Base-by-base conservation (phyloP, 208 protist species). In the Acanthamoeba royreba region DNA sequence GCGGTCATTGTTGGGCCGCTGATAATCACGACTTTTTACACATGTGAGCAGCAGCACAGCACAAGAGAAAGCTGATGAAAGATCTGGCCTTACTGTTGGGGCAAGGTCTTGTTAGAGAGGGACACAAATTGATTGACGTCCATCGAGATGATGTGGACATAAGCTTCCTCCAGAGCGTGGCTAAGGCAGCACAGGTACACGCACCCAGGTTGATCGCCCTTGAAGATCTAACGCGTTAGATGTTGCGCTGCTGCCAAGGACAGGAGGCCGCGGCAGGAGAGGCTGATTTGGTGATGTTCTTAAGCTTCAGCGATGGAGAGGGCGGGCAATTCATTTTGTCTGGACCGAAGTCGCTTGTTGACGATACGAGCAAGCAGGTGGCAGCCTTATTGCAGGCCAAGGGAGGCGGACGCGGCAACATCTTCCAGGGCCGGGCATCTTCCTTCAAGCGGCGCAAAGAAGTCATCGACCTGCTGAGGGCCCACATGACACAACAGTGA, bases 341-440 rank as follows among this genome's bases (percentile, higher is more conserved):
- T 5, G 89, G 89, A n/a, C 66, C 61, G 17, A 7, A 85, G 31
- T 15, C 89, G 31, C 31, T 93, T 7, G 47, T 93, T 15, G n/a
- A 49, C 31, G 89, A 8, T 15, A 38, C 40, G 0, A 69, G 89
- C 17, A 52, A 45, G 45, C 43, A 69, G 66, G 61, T 63, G 58
- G 47, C 61, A 25, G 47, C n/a, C 15, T 43, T 63, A 46, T n/a
- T 93, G 49, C 40, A 58, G 28, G 89, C 66, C 40, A 81, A 66
- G 33, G 72, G 89, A 4, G 89, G 89, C 66, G 89, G 89, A 25
- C 25, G 42, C 19, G 89, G 66, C 89, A 49, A 77, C 35, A 79
- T 22, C 5, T 85, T 93, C 49, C 89, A 93, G 49, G 89, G 89
- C 7, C 42, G 47, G 28, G 79, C 79, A 4, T 1, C 17, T 22